phyloP scores from a whole-genome alignment of 768 basidiomycete species.

The Roridomyces roridus region DNA sequence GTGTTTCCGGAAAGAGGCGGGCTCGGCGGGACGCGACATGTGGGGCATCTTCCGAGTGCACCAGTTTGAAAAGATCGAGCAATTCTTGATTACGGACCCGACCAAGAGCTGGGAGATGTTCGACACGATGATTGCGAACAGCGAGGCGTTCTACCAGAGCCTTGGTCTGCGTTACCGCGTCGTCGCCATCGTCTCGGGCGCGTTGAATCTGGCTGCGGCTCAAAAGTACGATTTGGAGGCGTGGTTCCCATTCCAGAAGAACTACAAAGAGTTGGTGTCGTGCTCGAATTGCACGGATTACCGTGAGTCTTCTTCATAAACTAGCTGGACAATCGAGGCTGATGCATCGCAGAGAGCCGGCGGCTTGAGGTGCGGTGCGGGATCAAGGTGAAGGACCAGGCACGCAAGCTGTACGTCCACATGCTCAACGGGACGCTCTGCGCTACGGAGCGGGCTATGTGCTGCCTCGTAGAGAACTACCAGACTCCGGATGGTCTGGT shows the following conservation, averaged over 20 bases:
- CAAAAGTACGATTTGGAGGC: constrained; percentile 99
- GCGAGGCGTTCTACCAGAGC: constrained; percentile 96
- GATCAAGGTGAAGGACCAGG: constrained; percentile 87
- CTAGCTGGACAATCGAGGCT: no score
- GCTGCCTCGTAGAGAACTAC: constrained; percentile 98
- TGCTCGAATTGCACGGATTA: constrained; percentile 99
- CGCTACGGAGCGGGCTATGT: constrained; percentile 95
- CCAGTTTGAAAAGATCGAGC: constrained; percentile 99
- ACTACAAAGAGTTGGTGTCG: constrained; percentile 96
- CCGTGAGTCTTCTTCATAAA: constrained; percentile 79
- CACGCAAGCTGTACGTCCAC: constrained; percentile 94
- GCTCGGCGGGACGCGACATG: constrained; percentile 96
- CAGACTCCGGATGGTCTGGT: constrained; percentile 92
- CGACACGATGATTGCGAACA: constrained; percentile 86
- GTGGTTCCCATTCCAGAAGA: constrained; percentile 98
- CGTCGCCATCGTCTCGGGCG: constrained; percentile 94
- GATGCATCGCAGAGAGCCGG: constrained; percentile 74
- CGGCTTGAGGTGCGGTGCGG: constrained; percentile 94
- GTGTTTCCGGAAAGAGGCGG: constrained; percentile 99
- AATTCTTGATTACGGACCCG: constrained; percentile 95
- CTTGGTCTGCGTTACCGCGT: constrained; percentile 91
- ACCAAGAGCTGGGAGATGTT: constrained; percentile 95
- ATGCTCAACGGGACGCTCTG: constrained; percentile 99
- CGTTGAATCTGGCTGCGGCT: constrained; percentile 94
- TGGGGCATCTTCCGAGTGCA: constrained; percentile 99